Percentiles rank a stretch among this genome's conserved stretches.
phyloP scores from a whole-genome alignment of 139 green algal genomes.

The Nannochloris sp. region DNA sequence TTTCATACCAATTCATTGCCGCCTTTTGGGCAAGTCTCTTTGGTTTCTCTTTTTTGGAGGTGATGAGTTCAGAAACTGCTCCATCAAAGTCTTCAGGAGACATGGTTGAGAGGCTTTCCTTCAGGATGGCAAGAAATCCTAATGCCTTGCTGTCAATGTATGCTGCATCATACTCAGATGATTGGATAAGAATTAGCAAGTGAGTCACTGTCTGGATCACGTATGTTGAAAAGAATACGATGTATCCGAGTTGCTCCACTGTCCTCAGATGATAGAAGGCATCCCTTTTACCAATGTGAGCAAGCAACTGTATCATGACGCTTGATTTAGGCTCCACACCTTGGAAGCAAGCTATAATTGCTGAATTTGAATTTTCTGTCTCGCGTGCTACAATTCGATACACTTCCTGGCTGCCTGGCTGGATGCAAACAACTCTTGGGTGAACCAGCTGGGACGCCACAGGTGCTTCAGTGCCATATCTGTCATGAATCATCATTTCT shows the following conservation, averaged over 20 bases:
- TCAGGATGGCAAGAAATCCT: conserved; percentile 51
- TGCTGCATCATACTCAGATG: conserved; percentile 34
- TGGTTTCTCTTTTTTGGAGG: conserved; percentile 69
- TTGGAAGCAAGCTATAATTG: conserved; percentile 61
- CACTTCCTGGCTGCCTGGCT: conserved; percentile 14
- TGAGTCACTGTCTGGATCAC: conserved; percentile 16
- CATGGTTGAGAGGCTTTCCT: conserved; percentile 18
- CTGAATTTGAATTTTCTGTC: conserved; percentile 67
- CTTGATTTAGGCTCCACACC: conserved; percentile 53
- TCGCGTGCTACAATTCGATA: conserved; percentile 44
- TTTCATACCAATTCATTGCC: conserved; percentile 41
- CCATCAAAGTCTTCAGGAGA: conserved; percentile 20
- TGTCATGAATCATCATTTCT: neutral
- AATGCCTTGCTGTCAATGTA: conserved; percentile 52
- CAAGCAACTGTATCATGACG: conserved; percentile 65
- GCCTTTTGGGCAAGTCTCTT: conserved; percentile 54
- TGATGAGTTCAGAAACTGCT: conserved; percentile 60
- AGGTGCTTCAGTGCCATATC: neutral
- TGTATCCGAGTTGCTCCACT: conserved; percentile 49
- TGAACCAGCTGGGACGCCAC: conserved; percentile 32
- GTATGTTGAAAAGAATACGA: conserved; percentile 19
- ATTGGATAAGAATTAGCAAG: conserved; percentile 58
- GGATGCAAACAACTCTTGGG: conserved; percentile 38
- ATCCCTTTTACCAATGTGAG: conserved; percentile 64
- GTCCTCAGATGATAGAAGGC: conserved; percentile 82